Evolutionary conservation across 805 yeast species (phyloP).

Genomic region (Cyberlindnera americana): DNA sequence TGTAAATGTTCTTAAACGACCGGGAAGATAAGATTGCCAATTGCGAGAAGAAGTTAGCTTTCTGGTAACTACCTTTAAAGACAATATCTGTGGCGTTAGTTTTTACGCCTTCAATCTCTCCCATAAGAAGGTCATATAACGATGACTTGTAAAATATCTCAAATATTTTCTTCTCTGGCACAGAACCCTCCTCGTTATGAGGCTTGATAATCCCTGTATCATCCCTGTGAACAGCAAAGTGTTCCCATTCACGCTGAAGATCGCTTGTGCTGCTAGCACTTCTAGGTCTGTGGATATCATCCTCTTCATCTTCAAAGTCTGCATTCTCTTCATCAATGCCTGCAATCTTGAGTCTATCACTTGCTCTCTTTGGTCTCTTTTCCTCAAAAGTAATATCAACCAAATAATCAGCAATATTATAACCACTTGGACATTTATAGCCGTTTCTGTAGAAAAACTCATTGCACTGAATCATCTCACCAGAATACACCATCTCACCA

Average conservation of each 20-base stretch:
- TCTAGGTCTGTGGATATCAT: slow-evolving; percentile 31
- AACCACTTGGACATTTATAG: slow-evolving; percentile 80
- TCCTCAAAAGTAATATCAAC: slow-evolving; percentile 82
- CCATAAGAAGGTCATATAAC: slow-evolving; percentile 27
- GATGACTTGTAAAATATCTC: slow-evolving; percentile 33
- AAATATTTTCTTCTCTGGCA: slow-evolving; percentile 20
- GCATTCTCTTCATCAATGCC: slow-evolving; percentile 31
- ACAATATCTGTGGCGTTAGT: slow-evolving; percentile 21
- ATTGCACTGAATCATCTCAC: slow-evolving; percentile 70
- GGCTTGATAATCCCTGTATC: slow-evolving; percentile 36
- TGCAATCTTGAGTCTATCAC: slow-evolving; percentile 12
- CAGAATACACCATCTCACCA: slow-evolving; percentile 85
- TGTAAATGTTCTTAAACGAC: slow-evolving; percentile 86
- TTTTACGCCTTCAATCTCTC: slow-evolving; percentile 30
- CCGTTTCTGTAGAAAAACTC: slow-evolving; percentile 76
- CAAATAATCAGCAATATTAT: slow-evolving; percentile 89
- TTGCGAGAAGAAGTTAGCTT: slow-evolving; percentile 63
- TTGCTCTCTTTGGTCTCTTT: slow-evolving; percentile 14
- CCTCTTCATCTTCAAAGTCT: slow-evolving; percentile 24
- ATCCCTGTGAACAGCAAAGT: slow-evolving; percentile 76
- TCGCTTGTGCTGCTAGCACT: slow-evolving; percentile 37
- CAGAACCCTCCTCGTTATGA: slow-evolving; percentile 8
- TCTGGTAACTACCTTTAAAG: slow-evolving; percentile 25
- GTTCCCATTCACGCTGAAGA: slow-evolving; percentile 81
- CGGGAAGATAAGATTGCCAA: slow-evolving; percentile 73